Evolutionary conservation across 2,329 filamentous ascomycete genomes (phyloP), one percentile per base, ranked within the genome.

Genomic region (Fusarium sp.): DNA sequence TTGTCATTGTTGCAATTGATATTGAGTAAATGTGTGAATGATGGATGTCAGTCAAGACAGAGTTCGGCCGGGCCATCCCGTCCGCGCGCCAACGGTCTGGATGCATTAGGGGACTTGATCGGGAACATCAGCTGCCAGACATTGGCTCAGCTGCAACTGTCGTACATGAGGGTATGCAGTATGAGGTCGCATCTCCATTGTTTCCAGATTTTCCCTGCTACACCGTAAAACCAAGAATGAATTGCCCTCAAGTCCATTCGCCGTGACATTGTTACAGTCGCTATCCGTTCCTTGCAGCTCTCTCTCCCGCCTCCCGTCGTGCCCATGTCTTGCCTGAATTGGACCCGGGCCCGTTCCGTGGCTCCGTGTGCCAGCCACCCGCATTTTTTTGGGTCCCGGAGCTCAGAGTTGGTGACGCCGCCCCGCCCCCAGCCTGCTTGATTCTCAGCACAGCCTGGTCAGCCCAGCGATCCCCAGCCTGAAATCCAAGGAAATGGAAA

Each of bases 31-130:
- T 50, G n/a, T 27, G 10, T 31, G n/a, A 31, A 37, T 16, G 20
- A 37, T 18, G 2, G 24, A 37, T 33, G 54, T 50, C 37, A 33
- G 31, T 62, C 54, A 24, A 66, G 68, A 68, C 77, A 77, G 71
- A 74, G 73, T 69, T 72, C 69, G 60, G 66, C 65, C 77, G 77
- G 77, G 65, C 69, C 73, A 72, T 78, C 77, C 77, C 77, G 77
- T 48, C 59, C 75, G 72, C 61, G 65, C 72, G 70, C 58, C 74
- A 78, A 72, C 58, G 60, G 56, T 11, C 41, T 39, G 39, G 29
- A 60, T 50, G 41, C 62, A 57, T 62, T 43, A 64, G 64, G 39
- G 65, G 43, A 64, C 61, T 65, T 68, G 22, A 52, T 50, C 62
- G 68, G 72, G 72, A 69, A 43, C 59, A 64, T 52, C 37, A 20